phyloP scores from a whole-genome alignment of 2,329 filamentous ascomycete species.

The Botrytis elliptica region DNA sequence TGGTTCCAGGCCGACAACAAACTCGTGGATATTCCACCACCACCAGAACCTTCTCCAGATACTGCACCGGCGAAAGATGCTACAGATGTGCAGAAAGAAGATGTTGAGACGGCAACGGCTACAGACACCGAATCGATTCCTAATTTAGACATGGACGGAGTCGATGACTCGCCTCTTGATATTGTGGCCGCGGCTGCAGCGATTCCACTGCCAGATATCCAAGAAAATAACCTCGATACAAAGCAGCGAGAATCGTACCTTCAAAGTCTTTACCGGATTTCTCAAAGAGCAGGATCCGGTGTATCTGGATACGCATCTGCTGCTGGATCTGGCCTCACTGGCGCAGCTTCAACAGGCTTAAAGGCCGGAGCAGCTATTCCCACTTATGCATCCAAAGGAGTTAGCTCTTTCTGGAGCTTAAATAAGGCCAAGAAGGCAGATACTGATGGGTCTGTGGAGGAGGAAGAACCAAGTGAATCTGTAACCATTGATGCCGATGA shows the following conservation, averaged over 20 bases:
- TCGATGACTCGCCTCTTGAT: constrained; percentile 14
- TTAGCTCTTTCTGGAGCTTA: constrained; percentile 15
- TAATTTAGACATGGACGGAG: constrained; percentile 5
- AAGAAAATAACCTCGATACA: constrained; percentile 18
- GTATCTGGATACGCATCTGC: constrained; percentile 17
- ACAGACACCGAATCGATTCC: constrained; percentile 10
- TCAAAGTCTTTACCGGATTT: constrained; percentile 18
- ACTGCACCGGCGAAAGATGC: background rate
- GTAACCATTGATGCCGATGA: constrained; percentile 19
- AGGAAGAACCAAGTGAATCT: constrained; percentile 7
- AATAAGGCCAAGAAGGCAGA: constrained; percentile 1
- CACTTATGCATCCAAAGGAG: constrained; percentile 14
- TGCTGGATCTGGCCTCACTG: constrained; percentile 5
- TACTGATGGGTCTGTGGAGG: background rate
- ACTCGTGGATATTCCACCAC: constrained; percentile 13
- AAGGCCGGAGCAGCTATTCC: constrained; percentile 17
- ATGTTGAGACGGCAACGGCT: background rate
- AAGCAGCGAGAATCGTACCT: constrained; percentile 21
- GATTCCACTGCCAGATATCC: constrained; percentile 17
- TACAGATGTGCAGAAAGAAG: background rate
- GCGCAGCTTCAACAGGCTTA: constrained; percentile 5
- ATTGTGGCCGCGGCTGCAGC: constrained; percentile 15
- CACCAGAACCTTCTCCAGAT: background rate
- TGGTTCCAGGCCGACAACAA: constrained; percentile 24
- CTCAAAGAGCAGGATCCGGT: constrained; percentile 16